Evolutionary conservation across 306 rosid genomes (phyloP), one percentile per base, ranked within the genome.

Genomic region (Vigna nakashimae): DNA sequence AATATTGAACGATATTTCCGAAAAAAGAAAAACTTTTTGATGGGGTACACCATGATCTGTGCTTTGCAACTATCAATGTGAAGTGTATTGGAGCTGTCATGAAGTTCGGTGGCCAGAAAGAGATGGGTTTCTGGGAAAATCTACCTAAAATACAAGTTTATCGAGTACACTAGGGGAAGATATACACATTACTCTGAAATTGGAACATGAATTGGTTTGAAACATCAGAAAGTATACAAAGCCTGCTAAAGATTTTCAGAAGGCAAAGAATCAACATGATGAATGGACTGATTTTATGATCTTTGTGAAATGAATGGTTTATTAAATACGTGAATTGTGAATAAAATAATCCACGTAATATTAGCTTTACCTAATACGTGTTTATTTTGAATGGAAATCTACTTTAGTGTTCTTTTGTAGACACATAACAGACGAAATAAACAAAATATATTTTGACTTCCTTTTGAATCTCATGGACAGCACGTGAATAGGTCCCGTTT

Each of bases 41-140:
- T 51, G 56, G 9, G 11, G 11, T 7, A 17, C 24, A 51, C 28
- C 22, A 53, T 6, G 70, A 58, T 43, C 30, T 62, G 38, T 5
- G 16, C 17, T 58, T 59, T 26, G 26, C 26, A 34, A 43, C 17
- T 52, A 38, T 34, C 12, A 13, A 36, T 65, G 40, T 55, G 40
- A 55, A 28, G 65, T 28, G 30, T 2, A 18, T 59, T 59, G 40
- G 65, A 70, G 65, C 10, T 55, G 56, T 72, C 16, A 14, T 56
- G 77, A 72, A 72, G 77, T 52, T 71, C 38, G 8, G 43, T 73
- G 24, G 55, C 16, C 4, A 22, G n/a, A 42, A 43, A 72, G 9
- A 16, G 13, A 73, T 20, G 48, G 16, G 6, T 56, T 42, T 49
- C 3, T 42, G 14, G 52, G 1, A 20, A 57, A 58, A 51, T 43